Evolutionary conservation across 768 basidiomycete genomes (phyloP), one percentile per base, ranked within the genome.

Genomic region (Suillus luteus): DNA sequence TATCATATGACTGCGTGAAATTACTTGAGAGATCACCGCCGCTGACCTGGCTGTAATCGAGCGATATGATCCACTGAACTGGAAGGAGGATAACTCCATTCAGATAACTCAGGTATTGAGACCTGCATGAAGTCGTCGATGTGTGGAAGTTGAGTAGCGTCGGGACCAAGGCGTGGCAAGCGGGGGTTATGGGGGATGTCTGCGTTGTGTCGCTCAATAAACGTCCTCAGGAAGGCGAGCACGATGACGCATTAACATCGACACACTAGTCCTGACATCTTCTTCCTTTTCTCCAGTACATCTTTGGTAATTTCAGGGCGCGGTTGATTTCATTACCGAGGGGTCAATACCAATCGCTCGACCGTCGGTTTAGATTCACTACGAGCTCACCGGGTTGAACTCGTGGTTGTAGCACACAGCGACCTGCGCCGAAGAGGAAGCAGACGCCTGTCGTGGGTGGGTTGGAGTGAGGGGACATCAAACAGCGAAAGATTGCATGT

Each of bases 341-440:
- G 27, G 77, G 84, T 65, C 89, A 85, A 73, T 93, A 92, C 90
- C 91, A 92, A 65, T 93, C 91, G 75, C 88, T 92, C 15, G 91
- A 82, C 68, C 89, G 86, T 41, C 86, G 83, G 72, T 91, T 93
- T 35, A 93, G 76, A n/a, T 82, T 82, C 59, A 93, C 91, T 17
- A 85, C 87, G 59, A 93, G 84, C 31, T 92, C 91, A 61, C 91
- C 91, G 15, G 91, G 91, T 69, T 93, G 91, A 31, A 93, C 91
- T 59, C 91, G 85, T 55, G 92, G 83, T 70, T 93, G 91, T 19
- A 93, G 82, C 44, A 87, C 73, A 68, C 85, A 87, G 66, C 91
- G 88, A n/a, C 89, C 91, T 37, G 91, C 89, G 60, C n/a, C n/a
- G n/a, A n/a, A n/a, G n/a, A n/a, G n/a, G n/a, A n/a, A n/a, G n/a